Conservation (phyloP, 1,284 basidiomycete genomes). For the Boletus hoseneyae region DNA sequence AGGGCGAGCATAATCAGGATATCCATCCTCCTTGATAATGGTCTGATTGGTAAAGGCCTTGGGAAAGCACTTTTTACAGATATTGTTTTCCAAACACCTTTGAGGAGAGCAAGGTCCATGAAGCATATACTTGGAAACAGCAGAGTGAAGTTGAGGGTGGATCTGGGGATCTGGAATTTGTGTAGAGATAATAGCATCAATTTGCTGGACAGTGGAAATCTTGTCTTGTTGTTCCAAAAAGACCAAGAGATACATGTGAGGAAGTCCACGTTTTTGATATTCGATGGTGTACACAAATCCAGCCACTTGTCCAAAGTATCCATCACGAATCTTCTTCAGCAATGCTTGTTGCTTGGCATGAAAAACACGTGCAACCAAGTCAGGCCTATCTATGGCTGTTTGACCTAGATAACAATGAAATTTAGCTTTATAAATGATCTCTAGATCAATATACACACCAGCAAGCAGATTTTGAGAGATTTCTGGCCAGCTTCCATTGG, state of each 20-base stretch:
- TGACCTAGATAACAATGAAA: conserved; percentile 25
- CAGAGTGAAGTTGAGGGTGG: neutral
- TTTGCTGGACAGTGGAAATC: neutral
- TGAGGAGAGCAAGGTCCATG: conserved; percentile 11
- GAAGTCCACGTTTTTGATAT: conserved; percentile 14
- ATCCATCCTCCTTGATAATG: conserved; percentile 12
- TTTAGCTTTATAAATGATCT: neutral
- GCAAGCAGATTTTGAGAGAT: conserved; percentile 38
- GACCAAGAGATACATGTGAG: conserved; percentile 34
- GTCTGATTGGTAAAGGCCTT: conserved; percentile 1
- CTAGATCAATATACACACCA: neutral
- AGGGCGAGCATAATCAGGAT: conserved; percentile 12
- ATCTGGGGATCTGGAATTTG: neutral
- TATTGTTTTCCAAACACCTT: conserved; percentile 7
- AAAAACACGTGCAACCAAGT: conserved; percentile 46
- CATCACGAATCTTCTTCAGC: conserved; percentile 24
- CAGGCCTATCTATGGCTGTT: conserved; percentile 40
- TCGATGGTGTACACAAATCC: conserved; percentile 16
- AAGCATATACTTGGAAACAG: conserved; percentile 3
- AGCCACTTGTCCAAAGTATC: conserved; percentile 10
- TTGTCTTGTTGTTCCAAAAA: conserved; percentile 10
- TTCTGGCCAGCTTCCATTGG: conserved; percentile 46
- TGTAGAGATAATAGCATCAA: conserved; percentile 8
- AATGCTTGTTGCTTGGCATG: conserved; percentile 38
- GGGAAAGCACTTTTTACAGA: conserved; percentile 7